Evolutionary conservation across 2,329 filamentous ascomycete species (phyloP), one percentile per base, ranked within the genome.

Genomic region (Fusarium sp.): DNA sequence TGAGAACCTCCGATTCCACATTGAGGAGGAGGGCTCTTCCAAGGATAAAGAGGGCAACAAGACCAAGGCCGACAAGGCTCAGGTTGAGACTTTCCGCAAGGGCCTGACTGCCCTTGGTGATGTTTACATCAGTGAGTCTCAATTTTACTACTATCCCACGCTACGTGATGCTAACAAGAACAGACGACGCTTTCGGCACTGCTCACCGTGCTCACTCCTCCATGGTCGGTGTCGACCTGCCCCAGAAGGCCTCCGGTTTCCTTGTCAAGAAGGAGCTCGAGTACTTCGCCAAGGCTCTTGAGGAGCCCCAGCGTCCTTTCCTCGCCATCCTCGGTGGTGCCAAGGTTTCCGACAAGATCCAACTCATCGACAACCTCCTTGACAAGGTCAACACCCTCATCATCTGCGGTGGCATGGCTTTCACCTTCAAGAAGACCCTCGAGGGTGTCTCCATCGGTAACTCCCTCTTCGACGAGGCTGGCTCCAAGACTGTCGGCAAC

Each of bases 261-360:
- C 91, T 99, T 80, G 95, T 99, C 89, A 99, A 99, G 93, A 99
- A 98, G 89, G 96, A 99, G 86, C 93, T 99, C 73, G 96, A 99
- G 82, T 99, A 99, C 91, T 99, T 99, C 82, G 96, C 96, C 75
- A 91, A 98, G 88, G 96, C 95, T 42, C 93, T 99, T 70, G 96
- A 99, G 88, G 91, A 89, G 78, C 96, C 96, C 71, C 89, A 97
- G 87, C 92, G 95, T 64, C 96, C 96, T 70, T 99, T 99, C 93
- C 92, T 99, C 61, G 97, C 96, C 83, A 99, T 99, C 82, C 93
- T 99, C 60, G 96, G 96, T 79, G 96, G 96, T 78, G 95, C 96
- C 83, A 99, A 99, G 90, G 95, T 99, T 77, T 97, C 94, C 48
- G 96, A 99, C 90, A 99, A 99, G 92, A 99, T 99, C 84, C 94